Evolutionary conservation across 169 alveolate species (phyloP).

Genomic region (Plasmodium knowlesi): DNA sequence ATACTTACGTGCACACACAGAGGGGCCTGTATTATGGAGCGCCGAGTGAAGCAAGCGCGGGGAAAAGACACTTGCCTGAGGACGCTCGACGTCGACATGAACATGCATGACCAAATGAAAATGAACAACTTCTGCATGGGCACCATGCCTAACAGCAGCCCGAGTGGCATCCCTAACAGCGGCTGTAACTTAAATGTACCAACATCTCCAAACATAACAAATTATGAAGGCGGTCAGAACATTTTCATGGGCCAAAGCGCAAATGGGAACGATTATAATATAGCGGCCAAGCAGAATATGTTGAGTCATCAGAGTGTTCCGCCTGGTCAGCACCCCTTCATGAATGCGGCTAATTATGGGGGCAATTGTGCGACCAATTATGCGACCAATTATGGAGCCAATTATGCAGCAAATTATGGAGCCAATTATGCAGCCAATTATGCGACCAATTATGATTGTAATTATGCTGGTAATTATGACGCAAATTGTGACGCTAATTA

Average conservation of each 20-base stretch:
- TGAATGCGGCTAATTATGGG: neutral
- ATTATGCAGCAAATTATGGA: neutral
- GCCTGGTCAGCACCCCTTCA: neutral
- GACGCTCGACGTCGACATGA: slow-evolving; percentile 7
- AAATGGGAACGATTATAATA: slow-evolving; percentile 24
- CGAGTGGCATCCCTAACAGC: neutral
- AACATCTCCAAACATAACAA: neutral
- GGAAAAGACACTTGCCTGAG: slow-evolving; percentile 2
- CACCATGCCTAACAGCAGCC: neutral
- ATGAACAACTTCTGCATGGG: slow-evolving; percentile 6
- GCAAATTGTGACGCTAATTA: neutral
- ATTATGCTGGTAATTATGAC: neutral
- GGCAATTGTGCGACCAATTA: neutral
- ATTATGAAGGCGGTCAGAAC: slow-evolving; percentile 9
- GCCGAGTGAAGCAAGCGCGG: neutral
- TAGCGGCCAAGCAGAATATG: neutral
- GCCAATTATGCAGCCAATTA: neutral
- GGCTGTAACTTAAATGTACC: slow-evolving; percentile 6
- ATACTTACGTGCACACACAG: neutral
- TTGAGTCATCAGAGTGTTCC: neutral
- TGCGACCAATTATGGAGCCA: neutral
- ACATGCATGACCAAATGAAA: slow-evolving; percentile 15
- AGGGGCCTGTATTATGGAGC: slow-evolving; percentile 25
- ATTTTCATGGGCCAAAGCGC: neutral
- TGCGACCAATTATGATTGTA: too few species aligned